Conservation (phyloP, 805 yeast species). For the Ogataea nitratoaversa region DNA sequence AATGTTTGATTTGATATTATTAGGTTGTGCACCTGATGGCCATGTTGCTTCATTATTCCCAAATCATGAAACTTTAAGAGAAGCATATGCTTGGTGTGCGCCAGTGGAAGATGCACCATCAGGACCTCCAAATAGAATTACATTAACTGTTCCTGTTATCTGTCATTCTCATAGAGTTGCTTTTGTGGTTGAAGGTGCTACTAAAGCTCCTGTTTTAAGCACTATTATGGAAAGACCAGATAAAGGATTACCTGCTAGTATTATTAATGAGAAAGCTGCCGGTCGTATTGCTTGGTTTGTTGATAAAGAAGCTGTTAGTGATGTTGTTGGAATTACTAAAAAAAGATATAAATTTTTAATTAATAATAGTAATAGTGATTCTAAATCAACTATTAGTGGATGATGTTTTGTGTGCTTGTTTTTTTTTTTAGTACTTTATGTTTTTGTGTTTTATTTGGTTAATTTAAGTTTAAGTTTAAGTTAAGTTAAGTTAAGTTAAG, state of each 20-base stretch:
- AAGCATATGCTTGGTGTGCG: conserved; percentile 89
- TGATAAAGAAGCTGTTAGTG: conserved; percentile 86
- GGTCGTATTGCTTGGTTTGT: conserved; percentile 97
- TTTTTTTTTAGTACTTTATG: neutral
- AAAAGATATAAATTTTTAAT: conserved; percentile 62
- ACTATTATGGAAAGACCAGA: conserved; percentile 96
- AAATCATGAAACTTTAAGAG: conserved; percentile 82
- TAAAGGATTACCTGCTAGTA: conserved; percentile 89
- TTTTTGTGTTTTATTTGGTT: neutral
- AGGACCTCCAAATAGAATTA: conserved; percentile 81
- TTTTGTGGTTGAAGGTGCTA: conserved; percentile 93
- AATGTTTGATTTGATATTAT: conserved; percentile 81
- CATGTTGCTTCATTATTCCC: conserved; percentile 97
- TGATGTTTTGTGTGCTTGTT: neutral
- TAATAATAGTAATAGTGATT: conserved; percentile 1
- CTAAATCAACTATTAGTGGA: neutral
- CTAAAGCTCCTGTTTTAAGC: conserved; percentile 88
- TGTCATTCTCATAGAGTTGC: conserved; percentile 91
- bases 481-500: too few relatives aligned
- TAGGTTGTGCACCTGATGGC: conserved; percentile 99
- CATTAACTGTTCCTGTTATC: conserved; percentile 89
- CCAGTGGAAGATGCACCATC: conserved; percentile 90
- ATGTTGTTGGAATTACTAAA: conserved; percentile 63
- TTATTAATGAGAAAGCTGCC: conserved; percentile 94
- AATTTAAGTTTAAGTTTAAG: too few relatives aligned